Base-by-base conservation (phyloP, 257 asterid genomes). In the Nicotiana undulata region DNA sequence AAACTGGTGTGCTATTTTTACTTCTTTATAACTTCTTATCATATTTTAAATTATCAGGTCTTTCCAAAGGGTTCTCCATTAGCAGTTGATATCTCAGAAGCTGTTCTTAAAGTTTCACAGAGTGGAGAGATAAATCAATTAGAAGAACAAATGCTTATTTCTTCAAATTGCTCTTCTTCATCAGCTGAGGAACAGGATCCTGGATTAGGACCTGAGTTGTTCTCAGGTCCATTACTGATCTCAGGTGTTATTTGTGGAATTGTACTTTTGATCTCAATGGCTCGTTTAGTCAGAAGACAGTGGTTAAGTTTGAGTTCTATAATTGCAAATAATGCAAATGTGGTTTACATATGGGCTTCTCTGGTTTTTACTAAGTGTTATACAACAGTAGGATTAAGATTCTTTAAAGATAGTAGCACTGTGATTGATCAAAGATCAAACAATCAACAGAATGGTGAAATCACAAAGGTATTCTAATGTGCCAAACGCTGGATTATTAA, bases 11-110 rank as follows among this genome's bases (percentile, higher is more conserved):
- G n/a, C n/a, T n/a, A n/a, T n/a, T n/a, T n/a, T n/a, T n/a, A n/a
- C n/a, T n/a, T 72, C 37, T 79, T 32, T 13, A 52, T 52, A 11
- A 9, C 24, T 8, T 15, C 64, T 75, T 34, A 17, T 44, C 76
- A 24, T 37, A 9, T 7, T 52, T 44, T 56, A 16, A 16, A 34
- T 1, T 15, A 6, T 82, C 85, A 91, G 94, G 97, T 88, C 8
- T 90, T 92, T 46, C 88, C 83, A 15, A 92, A 86, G 85, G 95
- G 92, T 9, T 86, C 92, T 0, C 80, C 85, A 0, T 75, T 92
- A 80, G 87, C 91, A 15, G 32, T 61, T 7, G 93, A 90, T 56
- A 77, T 92, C 16, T 91, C 96, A 28, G 86, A 86, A 82, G 94
- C 92, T 26, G 84, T 92, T 52, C 87, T 92, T 5, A 86, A 82